phyloP scores from a whole-genome alignment of 148 eudicot genomes.

The Fallopia convolvulus region DNA sequence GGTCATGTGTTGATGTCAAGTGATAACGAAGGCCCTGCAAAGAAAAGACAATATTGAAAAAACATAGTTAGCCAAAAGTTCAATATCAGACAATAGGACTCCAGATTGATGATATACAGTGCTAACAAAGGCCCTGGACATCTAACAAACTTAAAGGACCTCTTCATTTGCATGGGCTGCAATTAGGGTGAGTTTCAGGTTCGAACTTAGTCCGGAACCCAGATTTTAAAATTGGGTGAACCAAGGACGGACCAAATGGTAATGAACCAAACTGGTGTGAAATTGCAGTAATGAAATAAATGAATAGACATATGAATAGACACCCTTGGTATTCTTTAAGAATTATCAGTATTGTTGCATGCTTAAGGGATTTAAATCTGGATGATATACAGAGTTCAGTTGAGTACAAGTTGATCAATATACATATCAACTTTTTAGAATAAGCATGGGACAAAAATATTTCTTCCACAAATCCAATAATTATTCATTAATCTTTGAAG shows the following conservation, averaged over 20 bases:
- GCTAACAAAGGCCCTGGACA: neutral
- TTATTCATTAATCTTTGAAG: neutral
- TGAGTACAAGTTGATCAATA: neutral
- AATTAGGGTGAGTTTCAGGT: neutral
- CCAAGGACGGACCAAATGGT: neutral
- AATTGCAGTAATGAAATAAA: neutral
- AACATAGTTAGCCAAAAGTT: neutral
- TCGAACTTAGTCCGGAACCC: neutral
- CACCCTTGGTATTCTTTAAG: neutral
- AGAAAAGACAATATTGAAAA: conserved; percentile 4
- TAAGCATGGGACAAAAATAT: neutral
- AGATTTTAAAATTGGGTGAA: neutral
- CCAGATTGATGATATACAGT: neutral
- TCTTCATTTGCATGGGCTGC: neutral
- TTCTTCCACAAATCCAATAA: neutral
- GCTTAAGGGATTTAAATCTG: neutral
- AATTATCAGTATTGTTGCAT: neutral
- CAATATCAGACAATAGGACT: neutral
- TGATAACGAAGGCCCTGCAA: conserved; percentile 76
- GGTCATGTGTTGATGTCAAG: conserved; percentile 73
- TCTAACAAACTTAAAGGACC: neutral
- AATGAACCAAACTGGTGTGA: neutral
- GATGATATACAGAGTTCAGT: neutral
- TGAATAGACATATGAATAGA: neutral
- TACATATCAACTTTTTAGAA: neutral